Evolutionary conservation across 1,284 basidiomycete genomes (phyloP).

Genomic region (Cryptococcus maquisensis): DNA sequence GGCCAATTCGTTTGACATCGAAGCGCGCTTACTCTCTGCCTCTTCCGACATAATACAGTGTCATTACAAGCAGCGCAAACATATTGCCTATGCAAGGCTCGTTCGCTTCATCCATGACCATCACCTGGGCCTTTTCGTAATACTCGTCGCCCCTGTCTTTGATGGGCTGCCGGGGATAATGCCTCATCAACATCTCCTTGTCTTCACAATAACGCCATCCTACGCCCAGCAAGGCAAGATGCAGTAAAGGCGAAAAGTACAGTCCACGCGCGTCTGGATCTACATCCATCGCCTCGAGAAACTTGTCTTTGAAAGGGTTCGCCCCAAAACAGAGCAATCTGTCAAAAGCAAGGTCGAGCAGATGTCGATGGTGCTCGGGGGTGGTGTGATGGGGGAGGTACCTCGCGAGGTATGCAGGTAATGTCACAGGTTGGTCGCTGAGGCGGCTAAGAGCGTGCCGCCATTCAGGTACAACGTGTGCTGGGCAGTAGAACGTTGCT

Average conservation of each 20-base stretch:
- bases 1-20: neutral
- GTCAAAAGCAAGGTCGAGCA: conserved; percentile 18
- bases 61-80: conserved; percentile 10
- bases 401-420: conserved; percentile 19
- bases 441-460: conserved; percentile 10
- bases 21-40: conserved; percentile 11
- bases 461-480: conserved; percentile 21
- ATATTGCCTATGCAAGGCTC: conserved; percentile 17
- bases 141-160: conserved; percentile 14
- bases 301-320: conserved; percentile 18
- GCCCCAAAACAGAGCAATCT: conserved; percentile 17
- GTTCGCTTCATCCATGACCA: conserved; percentile 13
- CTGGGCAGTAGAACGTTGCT: conserved; percentile 24
- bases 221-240: conserved; percentile 16
- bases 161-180: conserved; percentile 7
- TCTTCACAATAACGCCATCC: conserved; percentile 21
- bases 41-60: conserved; percentile 16
- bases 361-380: conserved; percentile 12
- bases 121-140: conserved; percentile 9
- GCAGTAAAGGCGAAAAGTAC: conserved; percentile 22
- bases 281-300: conserved; percentile 15
- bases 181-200: conserved; percentile 7
- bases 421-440: neutral
- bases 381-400: conserved; percentile 23
- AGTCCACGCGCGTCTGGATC: conserved; percentile 11